phyloP scores from a whole-genome alignment of 768 basidiomycete species.

The Piloderma croceum region DNA sequence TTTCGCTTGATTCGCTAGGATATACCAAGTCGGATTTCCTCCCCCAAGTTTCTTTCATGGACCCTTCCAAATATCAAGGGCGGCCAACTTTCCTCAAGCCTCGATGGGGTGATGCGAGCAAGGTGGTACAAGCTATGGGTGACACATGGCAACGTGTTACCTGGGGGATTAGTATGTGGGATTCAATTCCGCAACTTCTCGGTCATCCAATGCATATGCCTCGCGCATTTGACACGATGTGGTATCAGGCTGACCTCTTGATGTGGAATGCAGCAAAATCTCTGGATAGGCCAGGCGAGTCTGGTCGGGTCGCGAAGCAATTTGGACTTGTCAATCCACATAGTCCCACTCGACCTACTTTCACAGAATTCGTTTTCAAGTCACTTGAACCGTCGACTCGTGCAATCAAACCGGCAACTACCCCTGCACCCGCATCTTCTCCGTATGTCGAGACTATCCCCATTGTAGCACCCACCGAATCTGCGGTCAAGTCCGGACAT shows the following conservation, averaged over 20 bases:
- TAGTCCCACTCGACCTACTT: slow-evolving; percentile 4
- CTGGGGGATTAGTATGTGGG: no score
- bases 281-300: slow-evolving; percentile 8
- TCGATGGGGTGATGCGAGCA: no score
- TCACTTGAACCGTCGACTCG: slow-evolving; percentile 3
- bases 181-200: no score
- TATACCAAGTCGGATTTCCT: no score
- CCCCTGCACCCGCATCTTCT: background rate
- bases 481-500: slow-evolving; percentile 7
- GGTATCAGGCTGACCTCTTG: background rate
- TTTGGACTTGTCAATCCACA: slow-evolving; percentile 13
- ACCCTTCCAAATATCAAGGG: slow-evolving; percentile 7
- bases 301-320: slow-evolving; percentile 9
- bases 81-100: no score
- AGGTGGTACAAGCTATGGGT: no score
- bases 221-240: slow-evolving; percentile 10
- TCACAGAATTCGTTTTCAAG: slow-evolving; percentile 3
- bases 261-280: slow-evolving; percentile 7
- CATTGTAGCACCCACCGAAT: slow-evolving; percentile 6
- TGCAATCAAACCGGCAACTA: slow-evolving; percentile 1
- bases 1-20: slow-evolving; percentile 7
- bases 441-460: slow-evolving; percentile 1
- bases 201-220: no score
- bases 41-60: slow-evolving; percentile 8
- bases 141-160: no score